A percentile compares a stretch with the other conserved stretches of the same genome.
phyloP scores from a whole-genome alignment of 2,329 filamentous ascomycete species.

The Fusarium palustre region DNA sequence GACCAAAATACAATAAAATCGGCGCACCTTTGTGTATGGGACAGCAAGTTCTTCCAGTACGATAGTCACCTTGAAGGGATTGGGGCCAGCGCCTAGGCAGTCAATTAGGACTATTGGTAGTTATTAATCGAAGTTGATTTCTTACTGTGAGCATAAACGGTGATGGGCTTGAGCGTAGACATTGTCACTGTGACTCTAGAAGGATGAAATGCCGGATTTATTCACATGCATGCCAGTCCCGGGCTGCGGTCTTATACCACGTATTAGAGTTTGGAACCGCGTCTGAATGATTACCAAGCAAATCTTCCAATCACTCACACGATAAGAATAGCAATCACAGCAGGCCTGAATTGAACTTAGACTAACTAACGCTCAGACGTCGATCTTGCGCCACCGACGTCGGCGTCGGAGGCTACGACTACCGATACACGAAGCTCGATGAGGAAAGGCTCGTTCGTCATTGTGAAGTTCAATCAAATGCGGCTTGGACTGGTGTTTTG shows the following conservation, averaged over 20 bases:
- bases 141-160: not conserved
- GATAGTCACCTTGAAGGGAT: not conserved
- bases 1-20: not conserved
- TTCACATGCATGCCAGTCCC: not conserved
- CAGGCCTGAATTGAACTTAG: not conserved
- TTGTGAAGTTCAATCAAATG: not conserved
- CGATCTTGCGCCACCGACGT: not conserved
- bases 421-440: not conserved
- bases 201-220: not conserved
- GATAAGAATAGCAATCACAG: not conserved
- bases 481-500: not conserved
- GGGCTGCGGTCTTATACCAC: not conserved
- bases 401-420: not conserved
- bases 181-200: not conserved
- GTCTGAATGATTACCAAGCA: not conserved
- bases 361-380: not conserved
- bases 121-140: accelerated
- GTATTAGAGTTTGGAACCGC: not conserved
- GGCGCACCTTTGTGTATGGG: not conserved
- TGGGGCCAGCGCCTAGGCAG: not conserved
- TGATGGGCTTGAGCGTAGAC: not conserved
- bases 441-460: not conserved
- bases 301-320: not conserved
- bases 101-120: not conserved
- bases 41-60: not conserved